These are phyloP conservation scores for Suhomyces vadensis DNA, from an alignment of 805 yeast species.

Conservation along the genomic window DNA sequence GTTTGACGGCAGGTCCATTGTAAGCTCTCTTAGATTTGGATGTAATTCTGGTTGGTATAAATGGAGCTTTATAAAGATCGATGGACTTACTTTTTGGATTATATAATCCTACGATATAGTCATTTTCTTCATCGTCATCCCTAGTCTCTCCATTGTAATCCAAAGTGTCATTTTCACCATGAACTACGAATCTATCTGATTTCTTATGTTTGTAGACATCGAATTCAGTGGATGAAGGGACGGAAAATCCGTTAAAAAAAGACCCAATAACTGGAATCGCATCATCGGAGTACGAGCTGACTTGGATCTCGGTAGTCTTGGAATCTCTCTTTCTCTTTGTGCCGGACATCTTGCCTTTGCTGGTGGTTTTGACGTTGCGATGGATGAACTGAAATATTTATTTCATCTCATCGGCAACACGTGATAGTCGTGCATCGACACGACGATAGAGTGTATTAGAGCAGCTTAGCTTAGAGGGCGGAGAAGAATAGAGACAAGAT, in stretches of 20 bases:
- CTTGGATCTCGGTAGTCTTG: slow-evolving; percentile 39
- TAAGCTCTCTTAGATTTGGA: slow-evolving; percentile 59
- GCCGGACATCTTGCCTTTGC: slow-evolving; percentile 11
- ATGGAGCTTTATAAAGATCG: slow-evolving; percentile 63
- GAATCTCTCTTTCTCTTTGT: slow-evolving; percentile 27
- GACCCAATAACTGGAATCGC: slow-evolving; percentile 60
- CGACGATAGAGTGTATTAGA: neutral
- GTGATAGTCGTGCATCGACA: neutral
- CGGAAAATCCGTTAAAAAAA: slow-evolving; percentile 75
- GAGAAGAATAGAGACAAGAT: no score
- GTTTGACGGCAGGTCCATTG: slow-evolving; percentile 65
- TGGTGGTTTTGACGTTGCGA: slow-evolving; percentile 3
- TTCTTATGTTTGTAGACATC: slow-evolving; percentile 57
- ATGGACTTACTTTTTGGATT: slow-evolving; percentile 66
- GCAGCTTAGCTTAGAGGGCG: no score
- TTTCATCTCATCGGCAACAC: slow-evolving; percentile 7
- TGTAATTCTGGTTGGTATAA: slow-evolving; percentile 61
- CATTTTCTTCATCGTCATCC: slow-evolving; percentile 35
- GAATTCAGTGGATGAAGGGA: slow-evolving; percentile 60
- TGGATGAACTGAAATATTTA: slow-evolving; percentile 7
- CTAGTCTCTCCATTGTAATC: slow-evolving; percentile 65
- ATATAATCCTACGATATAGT: slow-evolving; percentile 74
- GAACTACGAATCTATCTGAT: slow-evolving; percentile 52
- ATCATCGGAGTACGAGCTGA: slow-evolving; percentile 40
- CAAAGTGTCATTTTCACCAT: slow-evolving; percentile 74